Evolutionary conservation across 495 filamentous ascomycete genomes (phyloP).

Genomic region (Cercophora sp.): DNA sequence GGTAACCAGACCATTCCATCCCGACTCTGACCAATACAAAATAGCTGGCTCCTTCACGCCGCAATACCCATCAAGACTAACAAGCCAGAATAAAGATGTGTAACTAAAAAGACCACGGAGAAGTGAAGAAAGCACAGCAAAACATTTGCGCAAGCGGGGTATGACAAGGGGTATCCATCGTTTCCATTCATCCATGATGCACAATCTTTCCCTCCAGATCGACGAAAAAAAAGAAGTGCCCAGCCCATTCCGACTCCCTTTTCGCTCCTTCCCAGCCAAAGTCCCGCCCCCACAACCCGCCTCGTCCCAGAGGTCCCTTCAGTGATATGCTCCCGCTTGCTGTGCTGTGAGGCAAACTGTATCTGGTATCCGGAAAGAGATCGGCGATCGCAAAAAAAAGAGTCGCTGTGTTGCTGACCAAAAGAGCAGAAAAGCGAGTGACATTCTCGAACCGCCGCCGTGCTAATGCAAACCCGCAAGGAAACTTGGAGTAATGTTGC

Average conservation of each 20-base stretch:
- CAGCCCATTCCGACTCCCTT: neutral
- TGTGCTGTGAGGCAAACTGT: constrained; percentile 35
- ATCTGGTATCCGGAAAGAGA: constrained; percentile 23
- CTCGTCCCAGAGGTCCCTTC: constrained; percentile 8
- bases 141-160: too few relatives aligned
- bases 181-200: constrained; percentile 15
- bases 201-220: constrained; percentile 18
- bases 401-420: constrained; percentile 15
- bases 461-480: constrained; percentile 13
- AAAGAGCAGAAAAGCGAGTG: constrained; percentile 19
- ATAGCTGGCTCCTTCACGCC: too few relatives aligned
- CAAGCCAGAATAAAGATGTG: constrained; percentile 7
- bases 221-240: constrained; percentile 8
- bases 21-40: too few relatives aligned
- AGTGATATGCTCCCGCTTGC: constrained; percentile 27
- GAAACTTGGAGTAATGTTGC: constrained; percentile 13
- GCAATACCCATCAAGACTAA: too few relatives aligned
- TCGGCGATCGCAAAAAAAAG: constrained; percentile 7
- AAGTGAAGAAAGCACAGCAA: neutral
- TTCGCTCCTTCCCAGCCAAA: too few relatives aligned
- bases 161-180: constrained; percentile 24
- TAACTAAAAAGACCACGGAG: constrained; percentile 1
- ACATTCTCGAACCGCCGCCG: constrained; percentile 15
- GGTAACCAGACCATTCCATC: too few relatives aligned
- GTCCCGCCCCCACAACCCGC: constrained; percentile 6